Evolutionary conservation across 2,329 filamentous ascomycete genomes (phyloP), one percentile per base, ranked within the genome.

Genomic region (Beauveria bassiana): DNA sequence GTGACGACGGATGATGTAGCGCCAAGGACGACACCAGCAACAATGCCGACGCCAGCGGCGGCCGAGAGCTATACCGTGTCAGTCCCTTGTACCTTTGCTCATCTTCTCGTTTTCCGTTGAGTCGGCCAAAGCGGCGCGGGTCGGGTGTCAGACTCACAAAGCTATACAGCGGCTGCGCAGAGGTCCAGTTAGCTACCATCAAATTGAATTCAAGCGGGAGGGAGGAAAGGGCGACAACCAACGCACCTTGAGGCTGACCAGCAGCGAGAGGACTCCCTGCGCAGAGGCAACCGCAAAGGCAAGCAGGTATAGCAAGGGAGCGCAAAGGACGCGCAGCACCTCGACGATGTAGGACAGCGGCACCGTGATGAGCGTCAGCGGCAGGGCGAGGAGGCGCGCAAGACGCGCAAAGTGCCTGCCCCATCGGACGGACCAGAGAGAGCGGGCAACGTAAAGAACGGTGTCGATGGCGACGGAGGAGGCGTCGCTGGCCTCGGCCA

Each of bases 21-120:
- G 68, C 84, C 81, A 49, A 92, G 72, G 20, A 82, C 65, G 56
- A 86, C 72, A 57, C 89, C 90, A 31, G 86, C 77, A 12, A 84
- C 56, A 58, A 86, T 74, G n/a, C 90, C 90, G 58, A 91, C 78
- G 20, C 89, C 72, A 38, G 83, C 80, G 8, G 89, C 90, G 26
- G 86, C 81, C 54, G 85, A 86, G 52, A 92, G 78, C 77, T 79
- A 61, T 26, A 1, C 34, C 18, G 18, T 24, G 46, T 56, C 20
- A 61, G 50, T 34, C 26, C 18, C 6, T 20, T 16, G 22, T 55
- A 38, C 14, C 14, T 18, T 20, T 45, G 16, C 40, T n/a, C 16
- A 10, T 51, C 10, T 51, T 22, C 10, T 18, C 26, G 5, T 59
- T 4, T 28, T 31, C 22, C 3, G 2, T 38, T 14, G 8, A 22